Evolutionary conservation across 1,284 basidiomycete genomes (phyloP).

Genomic region (Malassezia pachydermatis): DNA sequence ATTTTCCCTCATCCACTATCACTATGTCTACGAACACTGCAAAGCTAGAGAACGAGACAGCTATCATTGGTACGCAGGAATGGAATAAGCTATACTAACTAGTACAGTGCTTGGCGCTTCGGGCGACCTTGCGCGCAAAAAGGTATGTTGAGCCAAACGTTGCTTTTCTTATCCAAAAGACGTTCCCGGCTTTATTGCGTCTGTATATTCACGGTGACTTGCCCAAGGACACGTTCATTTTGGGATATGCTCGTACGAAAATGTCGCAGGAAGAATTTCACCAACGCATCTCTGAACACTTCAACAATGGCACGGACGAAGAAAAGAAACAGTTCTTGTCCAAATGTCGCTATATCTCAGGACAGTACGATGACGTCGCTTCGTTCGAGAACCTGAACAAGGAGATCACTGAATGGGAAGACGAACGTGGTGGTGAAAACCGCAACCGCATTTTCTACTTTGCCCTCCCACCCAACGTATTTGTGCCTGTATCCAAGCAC

Average conservation of each 20-base stretch:
- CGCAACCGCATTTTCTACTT: constrained; percentile 46
- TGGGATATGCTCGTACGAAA: constrained; percentile 49
- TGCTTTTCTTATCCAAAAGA: constrained; percentile 21
- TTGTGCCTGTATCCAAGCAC: constrained; percentile 41
- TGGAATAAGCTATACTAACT: not conserved
- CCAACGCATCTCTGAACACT: constrained; percentile 30
- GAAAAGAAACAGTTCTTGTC: constrained; percentile 34
- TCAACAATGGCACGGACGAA: constrained; percentile 32
- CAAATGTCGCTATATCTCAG: constrained; percentile 42
- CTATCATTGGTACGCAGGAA: constrained; percentile 38
- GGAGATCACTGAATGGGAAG: constrained; percentile 34
- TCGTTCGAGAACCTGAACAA: constrained; percentile 39
- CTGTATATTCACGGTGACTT: constrained; percentile 35
- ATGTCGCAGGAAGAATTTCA: constrained; percentile 45
- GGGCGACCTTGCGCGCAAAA: constrained; percentile 97
- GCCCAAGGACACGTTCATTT: constrained; percentile 39
- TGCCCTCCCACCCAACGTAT: constrained; percentile 45
- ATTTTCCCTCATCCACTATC: too few species aligned
- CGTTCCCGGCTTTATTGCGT: constrained; percentile 44
- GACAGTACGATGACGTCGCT: constrained; percentile 41
- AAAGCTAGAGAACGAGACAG: constrained; percentile 30
- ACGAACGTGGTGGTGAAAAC: constrained; percentile 19
- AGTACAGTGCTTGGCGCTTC: constrained; percentile 79
- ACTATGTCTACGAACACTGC: not conserved
- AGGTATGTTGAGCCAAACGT: constrained; percentile 56